phyloP scores from a whole-genome alignment of 768 basidiomycete species.

The Wakefieldia striispora region DNA sequence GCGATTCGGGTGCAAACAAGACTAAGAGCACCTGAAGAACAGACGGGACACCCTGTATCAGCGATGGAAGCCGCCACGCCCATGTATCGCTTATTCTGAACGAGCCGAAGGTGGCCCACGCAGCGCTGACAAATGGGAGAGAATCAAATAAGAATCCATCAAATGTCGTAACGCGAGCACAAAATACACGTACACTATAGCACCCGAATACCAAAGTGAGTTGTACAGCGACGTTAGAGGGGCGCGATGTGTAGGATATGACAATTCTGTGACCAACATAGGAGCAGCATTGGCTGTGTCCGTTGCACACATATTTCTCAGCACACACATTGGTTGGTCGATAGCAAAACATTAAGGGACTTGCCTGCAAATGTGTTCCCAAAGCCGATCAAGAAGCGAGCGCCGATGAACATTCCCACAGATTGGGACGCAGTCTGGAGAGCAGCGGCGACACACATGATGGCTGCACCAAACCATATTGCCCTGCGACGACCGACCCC shows the following conservation, averaged over 20 bases:
- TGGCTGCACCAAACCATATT: constrained; percentile 62
- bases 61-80: constrained; percentile 82
- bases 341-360: constrained; percentile 14
- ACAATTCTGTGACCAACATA: constrained; percentile 77
- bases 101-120: constrained; percentile 64
- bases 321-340: no score
- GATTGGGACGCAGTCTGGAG: constrained; percentile 69
- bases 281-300: constrained; percentile 75
- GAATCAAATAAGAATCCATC: no score
- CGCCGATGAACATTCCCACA: constrained; percentile 79
- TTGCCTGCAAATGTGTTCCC: constrained; percentile 67
- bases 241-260: constrained; percentile 80
- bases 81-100: constrained; percentile 65
- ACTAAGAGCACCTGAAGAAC: constrained; percentile 64
- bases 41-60: constrained; percentile 69
- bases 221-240: constrained; percentile 77
- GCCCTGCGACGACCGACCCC: constrained; percentile 64
- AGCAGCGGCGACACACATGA: constrained; percentile 67
- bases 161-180: no score
- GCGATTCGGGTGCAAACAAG: constrained; percentile 76
- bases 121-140: no score
- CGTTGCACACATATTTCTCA: no score
- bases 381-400: constrained; percentile 76
- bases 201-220: constrained; percentile 85
- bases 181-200: constrained; percentile 59